A percentile compares a stretch with the other conserved stretches of the same genome.
Evolutionary conservation across 2,329 filamentous ascomycete species (phyloP).

Genomic region (Verticillium longisporum): DNA sequence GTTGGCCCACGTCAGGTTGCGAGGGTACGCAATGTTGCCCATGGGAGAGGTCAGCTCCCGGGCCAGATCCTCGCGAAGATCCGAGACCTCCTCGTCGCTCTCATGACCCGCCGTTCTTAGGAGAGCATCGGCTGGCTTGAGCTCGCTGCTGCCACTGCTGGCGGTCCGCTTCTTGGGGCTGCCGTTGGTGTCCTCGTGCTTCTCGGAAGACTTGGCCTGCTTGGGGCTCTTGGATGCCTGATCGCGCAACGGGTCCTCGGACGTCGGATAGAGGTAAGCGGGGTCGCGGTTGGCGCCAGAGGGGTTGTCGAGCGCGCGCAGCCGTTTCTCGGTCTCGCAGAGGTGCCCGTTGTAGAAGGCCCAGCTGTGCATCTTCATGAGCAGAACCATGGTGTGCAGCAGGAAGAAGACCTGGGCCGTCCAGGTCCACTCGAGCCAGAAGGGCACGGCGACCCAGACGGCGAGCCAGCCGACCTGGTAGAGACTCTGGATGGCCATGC

Average conservation of each 20-base stretch:
- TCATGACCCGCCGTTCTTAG: slow-evolving; percentile 20
- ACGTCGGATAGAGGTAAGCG: slow-evolving; percentile 69
- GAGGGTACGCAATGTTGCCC: slow-evolving; percentile 82
- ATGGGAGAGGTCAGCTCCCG: slow-evolving; percentile 86
- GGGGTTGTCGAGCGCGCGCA: slow-evolving; percentile 73
- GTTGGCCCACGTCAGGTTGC: slow-evolving; percentile 77
- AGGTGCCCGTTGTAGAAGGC: slow-evolving; percentile 97
- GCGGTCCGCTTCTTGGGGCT: slow-evolving; percentile 8
- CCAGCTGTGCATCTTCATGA: slow-evolving; percentile 99
- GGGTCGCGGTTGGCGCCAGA: slow-evolving; percentile 48
- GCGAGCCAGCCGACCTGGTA: slow-evolving; percentile 74
- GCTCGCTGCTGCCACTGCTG: slow-evolving; percentile 11
- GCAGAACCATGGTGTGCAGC: slow-evolving; percentile 79
- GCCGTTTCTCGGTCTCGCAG: slow-evolving; percentile 74
- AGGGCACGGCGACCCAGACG: slow-evolving; percentile 81
- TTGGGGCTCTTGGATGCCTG: slow-evolving; percentile 14
- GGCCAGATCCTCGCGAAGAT: slow-evolving; percentile 79
- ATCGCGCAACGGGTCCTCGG: slow-evolving; percentile 42
- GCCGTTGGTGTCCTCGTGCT: background rate
- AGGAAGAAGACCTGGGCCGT: slow-evolving; percentile 94
- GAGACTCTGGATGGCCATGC: slow-evolving; percentile 76
- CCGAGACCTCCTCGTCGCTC: slow-evolving; percentile 47
- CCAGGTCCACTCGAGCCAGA: slow-evolving; percentile 87
- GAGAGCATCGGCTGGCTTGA: background rate
- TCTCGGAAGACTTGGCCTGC: slow-evolving; percentile 12